Conservation (phyloP, 106 monocot species). For the Dioscorea dumetorum region DNA sequence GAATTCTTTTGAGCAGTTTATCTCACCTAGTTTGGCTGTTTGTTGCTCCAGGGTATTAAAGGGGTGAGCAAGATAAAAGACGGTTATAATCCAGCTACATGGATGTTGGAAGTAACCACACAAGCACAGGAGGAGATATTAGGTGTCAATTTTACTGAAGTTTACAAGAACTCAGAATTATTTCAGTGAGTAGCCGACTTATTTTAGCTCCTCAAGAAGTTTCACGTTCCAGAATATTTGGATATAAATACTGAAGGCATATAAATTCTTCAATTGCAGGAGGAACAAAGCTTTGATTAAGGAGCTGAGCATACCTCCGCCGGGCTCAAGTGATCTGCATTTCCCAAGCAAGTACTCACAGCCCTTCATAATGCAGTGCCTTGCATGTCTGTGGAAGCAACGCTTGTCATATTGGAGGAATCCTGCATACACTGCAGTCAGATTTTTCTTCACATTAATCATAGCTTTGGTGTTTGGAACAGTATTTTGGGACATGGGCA, state of each 20-base stretch:
- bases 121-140: conserved; percentile 38
- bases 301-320: conserved; percentile 22
- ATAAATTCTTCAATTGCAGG: conserved; percentile 10
- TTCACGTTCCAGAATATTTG: neutral
- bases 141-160: conserved; percentile 37
- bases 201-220: neutral
- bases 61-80: conserved; percentile 56
- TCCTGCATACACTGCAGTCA: conserved; percentile 31
- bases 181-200: conserved; percentile 13
- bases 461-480: conserved; percentile 34
- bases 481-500: conserved; percentile 36
- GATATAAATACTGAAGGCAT: neutral
- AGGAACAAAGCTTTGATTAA: conserved; percentile 31
- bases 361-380: conserved; percentile 26
- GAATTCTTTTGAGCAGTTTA: neutral
- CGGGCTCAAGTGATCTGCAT: conserved; percentile 23
- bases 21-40: neutral
- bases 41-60: conserved; percentile 19
- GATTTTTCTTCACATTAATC: conserved; percentile 30
- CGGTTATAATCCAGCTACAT: conserved; percentile 66
- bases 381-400: conserved; percentile 40
- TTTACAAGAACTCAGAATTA: conserved; percentile 41
- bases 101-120: conserved; percentile 57
- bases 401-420: conserved; percentile 36
- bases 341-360: conserved; percentile 29